Evolutionary conservation across 331 rosid species (phyloP).

Genomic region (Phaseolus coccineus): DNA sequence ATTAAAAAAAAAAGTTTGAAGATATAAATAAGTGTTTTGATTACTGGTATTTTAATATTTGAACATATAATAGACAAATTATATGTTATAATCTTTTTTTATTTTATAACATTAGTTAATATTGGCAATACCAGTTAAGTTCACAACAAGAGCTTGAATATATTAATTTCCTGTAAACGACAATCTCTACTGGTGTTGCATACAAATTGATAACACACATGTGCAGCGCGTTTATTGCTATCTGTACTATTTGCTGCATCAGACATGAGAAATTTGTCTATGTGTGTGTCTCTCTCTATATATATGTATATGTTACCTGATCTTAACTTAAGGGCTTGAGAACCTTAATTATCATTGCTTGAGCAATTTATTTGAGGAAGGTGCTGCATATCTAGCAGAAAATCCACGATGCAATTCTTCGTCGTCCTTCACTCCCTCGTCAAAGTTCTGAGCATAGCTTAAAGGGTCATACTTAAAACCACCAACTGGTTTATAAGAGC

Average conservation of each 20-base stretch:
- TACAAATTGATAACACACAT: not conserved
- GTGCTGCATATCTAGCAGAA: constrained; percentile 74
- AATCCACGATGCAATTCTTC: constrained; percentile 60
- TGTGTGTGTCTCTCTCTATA: too few species aligned
- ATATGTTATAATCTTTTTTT: too few species aligned
- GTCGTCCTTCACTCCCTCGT: constrained; percentile 65
- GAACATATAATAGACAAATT: too few species aligned
- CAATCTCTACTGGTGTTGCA: not conserved
- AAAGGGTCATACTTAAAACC: constrained; percentile 72
- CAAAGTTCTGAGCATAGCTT: constrained; percentile 89
- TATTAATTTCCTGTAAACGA: not conserved
- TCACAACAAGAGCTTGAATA: not conserved
- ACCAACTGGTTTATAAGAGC: constrained; percentile 37
- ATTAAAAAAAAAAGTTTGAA: too few species aligned
- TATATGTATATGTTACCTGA: not conserved
- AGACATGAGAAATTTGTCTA: not conserved
- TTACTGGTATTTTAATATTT: too few species aligned
- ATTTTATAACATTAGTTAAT: too few species aligned
- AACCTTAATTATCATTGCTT: constrained; percentile 32
- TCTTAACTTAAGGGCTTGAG: not conserved
- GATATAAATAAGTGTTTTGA: too few species aligned
- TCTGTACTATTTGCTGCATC: not conserved
- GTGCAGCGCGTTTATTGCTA: not conserved
- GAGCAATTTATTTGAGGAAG: constrained; percentile 42
- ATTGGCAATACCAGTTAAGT: not conserved